These are phyloP conservation scores for Paramyrothecium roridum DNA, from an alignment of 2,329 filamentous ascomycete genomes.

Conservation along the genomic window DNA sequence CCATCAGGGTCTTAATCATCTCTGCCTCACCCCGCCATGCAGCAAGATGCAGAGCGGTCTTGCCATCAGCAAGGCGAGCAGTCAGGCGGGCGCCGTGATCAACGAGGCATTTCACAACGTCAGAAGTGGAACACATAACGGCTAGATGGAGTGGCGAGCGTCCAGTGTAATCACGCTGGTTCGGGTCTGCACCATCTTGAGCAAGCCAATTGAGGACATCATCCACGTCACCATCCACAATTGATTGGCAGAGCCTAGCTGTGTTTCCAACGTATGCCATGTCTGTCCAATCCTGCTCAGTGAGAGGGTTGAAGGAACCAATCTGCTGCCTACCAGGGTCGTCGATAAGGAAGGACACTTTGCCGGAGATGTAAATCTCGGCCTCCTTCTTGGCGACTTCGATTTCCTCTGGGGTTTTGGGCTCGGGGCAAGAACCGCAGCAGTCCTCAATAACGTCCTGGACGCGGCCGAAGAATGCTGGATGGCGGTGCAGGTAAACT, in stretches of 20 bases:
- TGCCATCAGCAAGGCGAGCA: slow-evolving; percentile 72
- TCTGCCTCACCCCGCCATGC: slow-evolving; percentile 64
- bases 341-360: slow-evolving; percentile 72
- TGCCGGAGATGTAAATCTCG: slow-evolving; percentile 73
- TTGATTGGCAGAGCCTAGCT: slow-evolving; percentile 73
- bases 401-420: slow-evolving; percentile 67
- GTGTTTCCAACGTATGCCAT: slow-evolving; percentile 88
- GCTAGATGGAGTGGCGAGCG: slow-evolving; percentile 78
- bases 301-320: slow-evolving; percentile 74
- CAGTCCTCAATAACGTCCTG: slow-evolving; percentile 77
- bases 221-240: slow-evolving; percentile 70
- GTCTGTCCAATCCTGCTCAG: slow-evolving; percentile 81
- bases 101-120: slow-evolving; percentile 69
- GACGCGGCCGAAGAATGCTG: slow-evolving; percentile 77
- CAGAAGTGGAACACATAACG: slow-evolving; percentile 62
- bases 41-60: slow-evolving; percentile 79
- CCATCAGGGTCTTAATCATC: slow-evolving; percentile 70
- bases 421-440: slow-evolving; percentile 73
- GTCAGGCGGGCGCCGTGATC: slow-evolving; percentile 70
- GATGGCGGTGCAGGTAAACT: slow-evolving; percentile 77
- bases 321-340: slow-evolving; percentile 75
- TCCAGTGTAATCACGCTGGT: slow-evolving; percentile 74
- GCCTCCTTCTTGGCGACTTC: slow-evolving; percentile 68
- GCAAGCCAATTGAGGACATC: slow-evolving; percentile 67
- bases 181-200: slow-evolving; percentile 66